A percentile compares a stretch with the other conserved stretches of the same genome.
phyloP scores from a whole-genome alignment of 331 rosid genomes.

The Malus hybrid region DNA sequence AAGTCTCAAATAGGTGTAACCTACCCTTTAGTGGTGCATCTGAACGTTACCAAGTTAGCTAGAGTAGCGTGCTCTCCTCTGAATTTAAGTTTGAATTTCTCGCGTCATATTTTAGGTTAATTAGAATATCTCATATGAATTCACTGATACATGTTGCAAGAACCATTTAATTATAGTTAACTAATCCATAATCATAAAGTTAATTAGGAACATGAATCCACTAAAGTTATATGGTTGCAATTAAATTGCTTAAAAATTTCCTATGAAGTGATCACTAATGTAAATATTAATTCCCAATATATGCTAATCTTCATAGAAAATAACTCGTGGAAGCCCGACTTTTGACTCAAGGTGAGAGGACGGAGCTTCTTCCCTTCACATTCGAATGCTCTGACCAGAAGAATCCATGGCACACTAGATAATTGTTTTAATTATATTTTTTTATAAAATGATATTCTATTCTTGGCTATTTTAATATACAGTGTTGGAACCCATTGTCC shows the following conservation, averaged over 20 bases:
- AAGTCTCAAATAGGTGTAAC: too few relatives aligned
- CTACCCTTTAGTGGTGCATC: too few relatives aligned
- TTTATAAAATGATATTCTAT: too few relatives aligned
- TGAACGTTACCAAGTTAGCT: too few relatives aligned
- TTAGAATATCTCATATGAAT: too few relatives aligned
- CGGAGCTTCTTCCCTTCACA: slow-evolving; percentile 11
- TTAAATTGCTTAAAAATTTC: background rate
- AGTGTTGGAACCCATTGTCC: too few relatives aligned
- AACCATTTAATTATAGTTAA: background rate
- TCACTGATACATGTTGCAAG: background rate
- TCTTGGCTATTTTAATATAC: too few relatives aligned
- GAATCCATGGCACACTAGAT: background rate
- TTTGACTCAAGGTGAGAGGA: slow-evolving; percentile 10
- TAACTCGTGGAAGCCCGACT: slow-evolving; percentile 24
- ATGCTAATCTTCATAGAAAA: slow-evolving; percentile 15
- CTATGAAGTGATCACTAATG: background rate
- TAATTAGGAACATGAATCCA: background rate
- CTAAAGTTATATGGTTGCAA: background rate
- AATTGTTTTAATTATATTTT: too few relatives aligned
- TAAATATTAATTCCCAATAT: background rate
- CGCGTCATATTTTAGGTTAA: too few relatives aligned
- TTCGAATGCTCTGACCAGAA: slow-evolving; percentile 14
- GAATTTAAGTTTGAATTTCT: too few relatives aligned
- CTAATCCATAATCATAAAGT: background rate
- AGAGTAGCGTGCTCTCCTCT: too few relatives aligned